Evolutionary conservation across 352 stramenopile species (phyloP), one percentile per base, ranked within the genome.

Genomic region (Pythium angustatum): DNA sequence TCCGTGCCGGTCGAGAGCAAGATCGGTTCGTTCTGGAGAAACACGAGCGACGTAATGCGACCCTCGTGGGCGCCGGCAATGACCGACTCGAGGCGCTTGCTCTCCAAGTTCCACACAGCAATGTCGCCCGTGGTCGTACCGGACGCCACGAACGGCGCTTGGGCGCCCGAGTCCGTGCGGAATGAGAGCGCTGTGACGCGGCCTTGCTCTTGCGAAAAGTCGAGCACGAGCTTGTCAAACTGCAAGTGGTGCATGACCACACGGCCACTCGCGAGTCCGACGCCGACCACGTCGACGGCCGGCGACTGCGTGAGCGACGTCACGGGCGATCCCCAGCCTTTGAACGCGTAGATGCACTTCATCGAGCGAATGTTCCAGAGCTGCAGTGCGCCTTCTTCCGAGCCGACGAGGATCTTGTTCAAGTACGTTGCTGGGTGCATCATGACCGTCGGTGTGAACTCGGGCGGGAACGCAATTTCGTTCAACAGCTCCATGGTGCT

Each of bases 401-500:
- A 95, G 43, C 88, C 92, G 14, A 98, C 66, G 19, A 98, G 63
- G 41, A 98, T 78, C 78, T 98, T 98, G 85, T 98, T 98, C 12
- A 98, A 60, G 74, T 98, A 98, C 44, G 93, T 98, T 44, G 83
- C 73, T 22, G 94, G 94, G 69, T 98, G 94, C 64, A 97, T 60
- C 60, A 97, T 83, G 22, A 81, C 76, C 8, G 82, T 86, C 26
- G 87, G 86, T 26, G 80, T 90, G 56, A 94, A 94, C 0, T 61
- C 50, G 7, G 44, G 28, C 2, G 77, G 66, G 44, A 96, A 94
- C 19, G 41, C 68, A 50, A 92, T 41, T 19, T 76, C 75, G 41
- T 90, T 72, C 22, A 94, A 41, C 45, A 77, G 49, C 45, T 87
- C 72, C 72, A 90, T 83, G 8, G 82, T 84, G 19, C 71, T 82